Percentiles rank a stretch among this genome's conserved stretches.
phyloP scores from a whole-genome alignment of 495 filamentous ascomycete genomes.

The Daldinia caldariorum region DNA sequence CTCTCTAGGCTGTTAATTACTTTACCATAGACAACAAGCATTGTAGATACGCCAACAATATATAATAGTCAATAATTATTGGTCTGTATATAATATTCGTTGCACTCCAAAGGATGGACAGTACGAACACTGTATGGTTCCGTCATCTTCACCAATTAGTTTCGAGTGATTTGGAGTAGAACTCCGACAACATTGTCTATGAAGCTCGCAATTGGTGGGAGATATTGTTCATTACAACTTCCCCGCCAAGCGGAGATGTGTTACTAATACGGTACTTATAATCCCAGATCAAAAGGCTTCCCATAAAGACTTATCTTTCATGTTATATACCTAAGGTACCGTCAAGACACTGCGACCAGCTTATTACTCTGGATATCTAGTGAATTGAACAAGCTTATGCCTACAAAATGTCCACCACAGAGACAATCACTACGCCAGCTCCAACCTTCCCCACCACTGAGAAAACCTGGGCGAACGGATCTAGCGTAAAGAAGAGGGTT shows the following conservation, averaged over 20 bases:
- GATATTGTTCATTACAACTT: slow-evolving; percentile 16
- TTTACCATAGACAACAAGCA: neutral
- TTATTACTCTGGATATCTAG: neutral
- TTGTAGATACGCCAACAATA: neutral
- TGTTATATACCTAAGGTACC: neutral
- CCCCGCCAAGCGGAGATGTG: slow-evolving; percentile 34
- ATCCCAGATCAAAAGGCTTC: no score
- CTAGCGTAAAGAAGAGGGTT: slow-evolving; percentile 27
- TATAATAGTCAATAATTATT: neutral
- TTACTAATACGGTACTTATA: slow-evolving; percentile 23
- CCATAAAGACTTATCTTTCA: no score
- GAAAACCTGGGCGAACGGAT: slow-evolving; percentile 10
- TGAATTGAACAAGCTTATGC: neutral
- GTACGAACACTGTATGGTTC: neutral
- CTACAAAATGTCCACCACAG: slow-evolving; percentile 27
- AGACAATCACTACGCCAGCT: slow-evolving; percentile 18
- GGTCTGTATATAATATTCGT: neutral
- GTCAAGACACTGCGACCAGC: neutral
- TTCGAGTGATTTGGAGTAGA: slow-evolving; percentile 27
- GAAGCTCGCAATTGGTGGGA: slow-evolving; percentile 29
- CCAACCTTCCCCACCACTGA: slow-evolving; percentile 1
- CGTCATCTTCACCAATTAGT: neutral
- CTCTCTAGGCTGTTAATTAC: neutral
- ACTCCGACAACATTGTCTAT: slow-evolving; percentile 3
- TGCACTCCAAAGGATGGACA: no score